Percentiles rank a stretch among this genome's conserved stretches.
phyloP scores from a whole-genome alignment of 805 yeast genomes.

The Lachancea sp. region DNA sequence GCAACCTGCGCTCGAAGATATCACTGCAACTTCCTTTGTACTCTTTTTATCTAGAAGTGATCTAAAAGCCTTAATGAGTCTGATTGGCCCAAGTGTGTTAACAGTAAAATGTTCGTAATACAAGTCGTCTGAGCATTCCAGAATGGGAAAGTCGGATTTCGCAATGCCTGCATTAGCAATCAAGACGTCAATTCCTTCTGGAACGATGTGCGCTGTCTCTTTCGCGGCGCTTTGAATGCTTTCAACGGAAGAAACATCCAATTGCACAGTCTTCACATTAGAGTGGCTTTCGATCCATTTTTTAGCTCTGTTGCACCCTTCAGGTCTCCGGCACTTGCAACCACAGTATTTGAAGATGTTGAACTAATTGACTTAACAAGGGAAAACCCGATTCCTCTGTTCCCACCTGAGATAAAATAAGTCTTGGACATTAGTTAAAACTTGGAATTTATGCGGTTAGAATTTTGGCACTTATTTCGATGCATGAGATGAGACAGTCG shows the following conservation, averaged over 20 bases:
- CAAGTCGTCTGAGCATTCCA: constrained; percentile 9
- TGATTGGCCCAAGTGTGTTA: constrained; percentile 14
- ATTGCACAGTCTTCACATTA: constrained; percentile 20
- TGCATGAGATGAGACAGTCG: too few relatives aligned
- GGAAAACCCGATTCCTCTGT: constrained; percentile 35
- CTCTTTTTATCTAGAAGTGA: constrained; percentile 19
- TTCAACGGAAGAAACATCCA: constrained; percentile 19
- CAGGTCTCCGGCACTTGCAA: constrained; percentile 15
- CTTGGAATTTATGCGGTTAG: too few relatives aligned
- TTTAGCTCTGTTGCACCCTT: constrained; percentile 18
- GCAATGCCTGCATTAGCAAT: constrained; percentile 30
- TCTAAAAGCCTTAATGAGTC: constrained; percentile 12
- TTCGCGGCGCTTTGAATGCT: constrained; percentile 17
- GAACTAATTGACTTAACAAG: constrained; percentile 26
- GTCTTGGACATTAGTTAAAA: constrained; percentile 11
- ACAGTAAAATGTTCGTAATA: constrained; percentile 12
- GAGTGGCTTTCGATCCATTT: constrained; percentile 11
- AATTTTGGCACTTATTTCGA: too few relatives aligned
- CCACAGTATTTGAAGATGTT: constrained; percentile 12
- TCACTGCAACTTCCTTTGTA: constrained; percentile 25
- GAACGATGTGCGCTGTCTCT: constrained; percentile 12
- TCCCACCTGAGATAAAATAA: constrained; percentile 35
- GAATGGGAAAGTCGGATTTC: constrained; percentile 19
- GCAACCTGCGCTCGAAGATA: constrained; percentile 28
- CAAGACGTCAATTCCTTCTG: constrained; percentile 27